A percentile compares a stretch with the other conserved stretches of the same genome.
Conservation (phyloP, 139 green algal genomes). For the Volvox africanus region DNA sequence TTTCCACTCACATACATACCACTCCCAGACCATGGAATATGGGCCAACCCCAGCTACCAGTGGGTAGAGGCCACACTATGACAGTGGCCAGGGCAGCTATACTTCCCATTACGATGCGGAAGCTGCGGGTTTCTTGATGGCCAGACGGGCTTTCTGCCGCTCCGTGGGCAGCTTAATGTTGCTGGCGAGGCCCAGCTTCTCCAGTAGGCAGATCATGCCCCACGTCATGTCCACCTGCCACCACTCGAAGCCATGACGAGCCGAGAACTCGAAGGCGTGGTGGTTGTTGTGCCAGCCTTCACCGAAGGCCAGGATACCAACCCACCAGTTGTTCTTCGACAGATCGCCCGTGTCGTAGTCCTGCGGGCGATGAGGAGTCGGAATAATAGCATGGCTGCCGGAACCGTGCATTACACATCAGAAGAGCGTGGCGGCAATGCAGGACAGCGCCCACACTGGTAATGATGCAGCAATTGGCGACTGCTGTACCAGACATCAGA, state of each 20-base stretch:
- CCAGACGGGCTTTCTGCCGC: conserved; percentile 82
- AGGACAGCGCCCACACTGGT: background rate
- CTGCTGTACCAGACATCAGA: background rate
- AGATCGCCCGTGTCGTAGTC: conserved; percentile 91
- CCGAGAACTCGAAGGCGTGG: conserved; percentile 91
- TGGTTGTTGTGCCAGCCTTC: conserved; percentile 99
- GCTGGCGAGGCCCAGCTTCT: conserved; percentile 82
- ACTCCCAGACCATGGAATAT: no score
- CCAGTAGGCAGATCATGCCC: conserved; percentile 74
- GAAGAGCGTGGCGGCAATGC: background rate
- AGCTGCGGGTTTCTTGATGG: conserved; percentile 41
- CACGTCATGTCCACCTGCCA: conserved; percentile 89
- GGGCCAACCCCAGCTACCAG: no score
- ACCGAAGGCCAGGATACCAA: conserved; percentile 89
- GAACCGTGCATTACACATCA: background rate
- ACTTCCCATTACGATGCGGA: background rate
- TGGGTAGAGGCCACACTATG: no score
- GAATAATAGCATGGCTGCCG: background rate
- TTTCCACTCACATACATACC: no score
- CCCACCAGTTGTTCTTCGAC: conserved; percentile 91
- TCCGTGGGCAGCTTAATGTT: conserved; percentile 93
- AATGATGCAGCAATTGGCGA: no score
- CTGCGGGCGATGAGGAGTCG: background rate
- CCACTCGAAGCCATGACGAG: conserved; percentile 89
- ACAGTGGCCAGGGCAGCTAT: no score